Evolutionary conservation across 1,284 basidiomycete genomes (phyloP), one percentile per base, ranked within the genome.

Genomic region (Salmacisia buchloeana): DNA sequence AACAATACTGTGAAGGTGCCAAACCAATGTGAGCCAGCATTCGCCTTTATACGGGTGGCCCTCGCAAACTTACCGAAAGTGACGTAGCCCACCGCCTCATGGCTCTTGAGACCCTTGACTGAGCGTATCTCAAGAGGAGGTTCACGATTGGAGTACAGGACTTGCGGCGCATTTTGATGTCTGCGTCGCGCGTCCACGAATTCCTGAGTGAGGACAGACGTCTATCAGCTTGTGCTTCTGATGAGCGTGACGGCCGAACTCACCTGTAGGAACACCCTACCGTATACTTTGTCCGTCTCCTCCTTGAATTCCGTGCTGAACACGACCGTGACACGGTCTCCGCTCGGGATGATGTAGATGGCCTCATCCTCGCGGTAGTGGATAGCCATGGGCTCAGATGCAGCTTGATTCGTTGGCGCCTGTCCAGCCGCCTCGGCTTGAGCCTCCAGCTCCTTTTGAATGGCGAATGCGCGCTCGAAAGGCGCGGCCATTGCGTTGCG

Each of bases 251-350:
- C 33, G 23, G n/a, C n/a, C 7, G n/a, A 34, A 80, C 85, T 69
- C 68, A 91, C 92, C 85, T 98, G 96, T 65, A 99, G 83, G 83
- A 99, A 99, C 5, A 98, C 90, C 77, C 93, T 93, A 27, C 96
- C 96, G 79, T 93, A 92, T 59, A 97, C 91, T 62, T 92, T 86
- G 82, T 99, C 96, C 5, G 94, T 97, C 82, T 99, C 96, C 75
- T 98, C 96, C 74, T 90, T 86, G 83, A 99, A 99, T 52, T 93
- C 86, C 12, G 96, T 99, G 3, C 90, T 93, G 82, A 99, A 98
- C 75, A 97, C 91, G 63, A 97, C 92, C 0, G 96, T 98, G 59
- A 99, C 94, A 66, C 96, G 89, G 84, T 99, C 96, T 59, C 87
- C 86, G 49, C 89, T 88, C 3, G 96, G 92, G 75, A 92, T 90